Evolutionary conservation across 2,329 filamentous ascomycete species (phyloP), one percentile per base, ranked within the genome.

Genomic region (Colletotrichum spaethianum): DNA sequence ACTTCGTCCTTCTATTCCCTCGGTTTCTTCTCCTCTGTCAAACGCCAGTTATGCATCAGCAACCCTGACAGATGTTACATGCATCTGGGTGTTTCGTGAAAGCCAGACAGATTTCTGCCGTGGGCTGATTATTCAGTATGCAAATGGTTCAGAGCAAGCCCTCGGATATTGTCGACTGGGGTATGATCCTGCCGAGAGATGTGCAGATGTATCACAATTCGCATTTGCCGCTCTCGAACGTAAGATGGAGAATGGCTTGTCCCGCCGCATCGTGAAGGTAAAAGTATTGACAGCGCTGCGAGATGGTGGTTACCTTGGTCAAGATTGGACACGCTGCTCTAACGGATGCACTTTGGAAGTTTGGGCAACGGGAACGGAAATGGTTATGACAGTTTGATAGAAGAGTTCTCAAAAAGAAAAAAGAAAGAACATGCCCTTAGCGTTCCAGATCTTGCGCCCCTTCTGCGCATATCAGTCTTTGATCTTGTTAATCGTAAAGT

Each of bases 1-100:
- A 33, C 59, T 62, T 36, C 20, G 40, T 50, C 59, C 57, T 40
- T 33, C 59, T 36, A 16, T 48, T 31, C 59, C 59, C n/a, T n/a
- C 40, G 26, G 57, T 23, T 36, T 23, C 57, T 48, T 33, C 57
- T 48, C 42, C 57, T 61, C 57, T 61, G 57, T 26, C 40, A n/a
- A 26, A 26, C 28, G 56, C 40, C 57, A 33, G 20, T 12, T 60
- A 60, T 26, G 40, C 40, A 42, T 40, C 38, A 44, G 26, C 57
- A 46, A 40, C 40, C 42, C 16, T 60, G 6, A 14, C 42, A n/a
- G 57, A 60, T 38, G 57, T 60, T 31, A 26, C 16, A 8, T 60
- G 40, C 40, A 46, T 60, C 23, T 60, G 40, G 57, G 57, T 60
- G 16, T 60, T 46, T 31, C 38, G 56, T 44, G 56, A 60, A 38